A percentile compares a stretch with the other conserved stretches of the same genome.
phyloP scores from a whole-genome alignment of 2,329 filamentous ascomycete species.

The Colletotrichum sp. region DNA sequence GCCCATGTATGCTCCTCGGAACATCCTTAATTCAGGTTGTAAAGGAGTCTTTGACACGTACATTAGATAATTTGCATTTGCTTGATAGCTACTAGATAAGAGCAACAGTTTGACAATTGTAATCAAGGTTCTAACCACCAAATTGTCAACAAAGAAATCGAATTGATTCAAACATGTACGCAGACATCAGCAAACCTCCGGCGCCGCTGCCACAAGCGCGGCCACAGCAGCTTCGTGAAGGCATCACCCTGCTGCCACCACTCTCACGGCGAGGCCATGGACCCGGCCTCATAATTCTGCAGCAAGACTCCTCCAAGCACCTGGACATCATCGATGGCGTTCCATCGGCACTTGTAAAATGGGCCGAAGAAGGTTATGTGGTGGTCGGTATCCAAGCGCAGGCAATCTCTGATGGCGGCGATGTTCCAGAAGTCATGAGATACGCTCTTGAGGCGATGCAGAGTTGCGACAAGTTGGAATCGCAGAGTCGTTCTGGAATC shows the following conservation, averaged over 20 bases:
- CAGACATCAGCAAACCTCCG: neutral
- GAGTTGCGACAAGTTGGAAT: neutral
- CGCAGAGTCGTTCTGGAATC: neutral
- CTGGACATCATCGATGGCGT: neutral
- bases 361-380: neutral
- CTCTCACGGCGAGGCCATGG: neutral
- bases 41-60: neutral
- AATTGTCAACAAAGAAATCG: neutral
- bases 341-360: neutral
- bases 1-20: neutral
- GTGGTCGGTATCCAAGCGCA: neutral
- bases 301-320: neutral
- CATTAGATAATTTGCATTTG: neutral
- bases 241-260: neutral
- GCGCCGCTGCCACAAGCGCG: neutral
- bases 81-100: neutral
- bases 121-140: neutral
- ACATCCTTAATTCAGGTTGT: neutral
- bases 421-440: neutral
- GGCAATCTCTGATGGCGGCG: neutral
- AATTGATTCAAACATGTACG: neutral
- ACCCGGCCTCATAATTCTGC: neutral
- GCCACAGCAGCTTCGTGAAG: neutral
- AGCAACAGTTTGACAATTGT: neutral
- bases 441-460: neutral